Evolutionary conservation across 2,329 filamentous ascomycete species (phyloP), one percentile per base, ranked within the genome.

Genomic region (Domatiomyces globalis): DNA sequence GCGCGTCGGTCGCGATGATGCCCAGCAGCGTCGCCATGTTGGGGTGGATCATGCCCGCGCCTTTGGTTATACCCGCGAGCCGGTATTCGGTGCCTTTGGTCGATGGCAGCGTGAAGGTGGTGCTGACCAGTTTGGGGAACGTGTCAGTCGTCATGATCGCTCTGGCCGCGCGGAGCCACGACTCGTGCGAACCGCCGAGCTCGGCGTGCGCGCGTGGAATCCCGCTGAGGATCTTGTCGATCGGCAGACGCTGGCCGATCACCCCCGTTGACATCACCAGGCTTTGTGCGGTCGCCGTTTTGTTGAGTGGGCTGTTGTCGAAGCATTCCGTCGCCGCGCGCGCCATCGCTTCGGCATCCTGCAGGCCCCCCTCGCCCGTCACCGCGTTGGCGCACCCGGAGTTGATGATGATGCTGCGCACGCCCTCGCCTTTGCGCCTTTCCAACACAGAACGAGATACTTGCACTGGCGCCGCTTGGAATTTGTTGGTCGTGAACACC

Each of bases 91-190:
- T 49, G 22, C 51, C 57, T 66, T 84, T 81, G 48, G 80, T 73
- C 1, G 85, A 89, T 3, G 92, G 89, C 29, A 98, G 79, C 25
- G 75, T 81, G 69, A 96, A 98, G 12, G 81, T 80, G 60, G 78
- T 81, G 18, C 89, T 95, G 61, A 90, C 75, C 57, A 98, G 82
- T 71, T 98, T 98, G 53, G 92, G 92, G 68, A 98, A 98, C 2
- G 92, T 96, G 69, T 98, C 92, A 15, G 92, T 98, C 10, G 92
- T 98, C 75, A 90, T 95, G 65, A 98, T 96, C 43, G 92, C 90
- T 62, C 81, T 83, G 52, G 92, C 92, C 44, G 87, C 84, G 50
- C 76, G 75, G 46, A 98, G 73, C 92, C 90, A 98, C 69, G 92
- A 80, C 54, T 85, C 78, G 69, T 96, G 89, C 6, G 83, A 79